Conservation (phyloP, 2,329 filamentous ascomycete genomes). For the Fusarium anguioides region DNA sequence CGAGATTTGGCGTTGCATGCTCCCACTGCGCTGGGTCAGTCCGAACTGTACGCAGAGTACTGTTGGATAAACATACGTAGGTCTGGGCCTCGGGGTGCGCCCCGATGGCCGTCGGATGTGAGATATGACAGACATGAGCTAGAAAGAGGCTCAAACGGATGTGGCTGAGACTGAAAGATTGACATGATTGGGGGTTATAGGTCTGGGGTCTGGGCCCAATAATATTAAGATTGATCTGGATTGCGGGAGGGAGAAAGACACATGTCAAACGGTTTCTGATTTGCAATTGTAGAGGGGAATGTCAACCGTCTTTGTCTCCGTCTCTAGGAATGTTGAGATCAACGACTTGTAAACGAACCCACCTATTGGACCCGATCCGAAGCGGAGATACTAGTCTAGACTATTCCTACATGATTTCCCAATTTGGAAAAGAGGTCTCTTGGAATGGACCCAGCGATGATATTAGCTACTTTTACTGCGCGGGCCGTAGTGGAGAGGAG, state of each 20-base stretch:
- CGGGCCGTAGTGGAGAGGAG: slow-evolving; percentile 31
- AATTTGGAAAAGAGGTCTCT: neutral
- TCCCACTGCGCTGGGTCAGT: slow-evolving; percentile 25
- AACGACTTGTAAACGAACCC: neutral
- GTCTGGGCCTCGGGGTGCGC: neutral
- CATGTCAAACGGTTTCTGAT: slow-evolving; percentile 31
- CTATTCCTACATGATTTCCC: neutral
- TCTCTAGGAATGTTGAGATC: slow-evolving; percentile 26
- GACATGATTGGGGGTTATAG: slow-evolving; percentile 1
- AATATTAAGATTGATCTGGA: slow-evolving; percentile 9
- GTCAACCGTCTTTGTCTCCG: slow-evolving; percentile 29
- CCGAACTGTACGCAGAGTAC: neutral
- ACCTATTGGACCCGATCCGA: neutral
- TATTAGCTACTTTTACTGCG: slow-evolving; percentile 6
- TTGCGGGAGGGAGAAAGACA: slow-evolving; percentile 6
- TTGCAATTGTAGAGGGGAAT: slow-evolving; percentile 20
- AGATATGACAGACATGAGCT: slow-evolving; percentile 17
- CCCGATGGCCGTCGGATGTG: slow-evolving; percentile 30
- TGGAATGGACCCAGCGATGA: neutral
- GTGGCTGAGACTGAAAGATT: neutral
- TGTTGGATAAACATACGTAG: neutral
- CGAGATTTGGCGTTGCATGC: slow-evolving; percentile 9
- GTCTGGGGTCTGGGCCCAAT: neutral
- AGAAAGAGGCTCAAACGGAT: slow-evolving; percentile 24
- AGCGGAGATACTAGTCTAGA: neutral